These are phyloP conservation scores for Annulohypoxylon maeteangense DNA, from an alignment of 495 filamentous ascomycete genomes.

Conservation along the genomic window DNA sequence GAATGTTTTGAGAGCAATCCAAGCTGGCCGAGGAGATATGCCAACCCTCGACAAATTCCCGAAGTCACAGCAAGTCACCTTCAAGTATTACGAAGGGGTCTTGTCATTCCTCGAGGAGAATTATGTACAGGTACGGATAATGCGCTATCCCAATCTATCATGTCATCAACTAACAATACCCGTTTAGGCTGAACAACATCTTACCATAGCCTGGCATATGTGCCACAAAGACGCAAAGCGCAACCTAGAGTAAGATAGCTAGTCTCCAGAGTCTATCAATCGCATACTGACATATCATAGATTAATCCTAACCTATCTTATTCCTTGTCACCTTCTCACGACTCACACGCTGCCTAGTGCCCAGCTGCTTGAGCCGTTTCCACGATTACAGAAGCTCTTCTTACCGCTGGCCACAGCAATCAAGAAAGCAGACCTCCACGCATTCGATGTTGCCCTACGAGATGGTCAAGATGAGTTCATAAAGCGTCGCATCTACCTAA, in stretches of 20 bases:
- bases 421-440: constrained; percentile 79
- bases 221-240: constrained; percentile 75
- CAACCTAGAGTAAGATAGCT: constrained; percentile 77
- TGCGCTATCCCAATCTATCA: background rate
- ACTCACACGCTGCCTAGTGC: constrained; percentile 82
- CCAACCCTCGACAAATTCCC: constrained; percentile 80
- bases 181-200: constrained; percentile 77
- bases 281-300: constrained; percentile 58
- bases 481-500: constrained; percentile 93
- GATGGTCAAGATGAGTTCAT: constrained; percentile 89
- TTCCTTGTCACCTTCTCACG: constrained; percentile 89
- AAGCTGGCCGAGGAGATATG: constrained; percentile 77
- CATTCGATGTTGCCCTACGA: constrained; percentile 84
- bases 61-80: constrained; percentile 91
- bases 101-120: constrained; percentile 92
- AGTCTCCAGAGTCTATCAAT: background rate
- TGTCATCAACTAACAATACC: constrained; percentile 32
- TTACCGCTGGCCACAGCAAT: constrained; percentile 79
- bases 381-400: constrained; percentile 82
- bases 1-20: constrained; percentile 83
- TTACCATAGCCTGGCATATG: constrained; percentile 78
- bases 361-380: constrained; percentile 75
- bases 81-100: constrained; percentile 93
- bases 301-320: constrained; percentile 93
- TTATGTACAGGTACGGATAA: constrained; percentile 72